Evolutionary conservation across 2,329 filamentous ascomycete species (phyloP), one percentile per base, ranked within the genome.

Genomic region (Pezicula radicicola): DNA sequence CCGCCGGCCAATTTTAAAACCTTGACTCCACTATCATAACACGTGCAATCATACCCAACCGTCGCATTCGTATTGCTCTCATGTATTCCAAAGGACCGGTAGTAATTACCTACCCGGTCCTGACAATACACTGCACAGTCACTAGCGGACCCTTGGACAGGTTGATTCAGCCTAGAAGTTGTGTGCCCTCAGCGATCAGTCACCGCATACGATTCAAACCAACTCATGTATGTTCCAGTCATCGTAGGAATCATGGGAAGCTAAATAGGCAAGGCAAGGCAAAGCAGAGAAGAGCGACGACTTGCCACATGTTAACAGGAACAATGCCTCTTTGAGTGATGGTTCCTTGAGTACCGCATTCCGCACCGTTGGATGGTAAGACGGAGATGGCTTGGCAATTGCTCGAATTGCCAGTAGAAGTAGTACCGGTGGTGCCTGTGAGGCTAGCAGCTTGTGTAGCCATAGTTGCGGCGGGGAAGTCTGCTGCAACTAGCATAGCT

Each of bases 71-170:
- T 5, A 12, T 39, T 13, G 36, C 36, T 18, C 13, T 15, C 13
- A 39, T n/a, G 19, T 43, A 19, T n/a, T n/a, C 42, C 42, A 27
- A 45, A 45, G 12, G 16, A 25, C 3, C 19, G 16, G 19, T 45
- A 45, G 19, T 25, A 45, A 30, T 45, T 28, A 16, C 42, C 16
- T 7, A 45, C 16, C 9, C 42, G 42, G 15, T 45, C 15, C 9
- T 45, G 42, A n/a, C 42, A 45, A n/a, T 45, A 45, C 16, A 45
- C 18, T n/a, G 42, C 42, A 45, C 42, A 45, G 9, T 45, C 42
- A 8, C 16, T 19, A 25, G 42, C 19, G n/a, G 16, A 21, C 3
- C 3, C 3, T 27, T 25, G 19, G 9, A 7, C 13, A 12, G 42
- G 42, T 30, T 45, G 42, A 16, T 45, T 27, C 4, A 19, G 42